These are phyloP conservation scores for Prunus dulcis DNA, from an alignment of 306 rosid genomes.

Conservation along the genomic window DNA sequence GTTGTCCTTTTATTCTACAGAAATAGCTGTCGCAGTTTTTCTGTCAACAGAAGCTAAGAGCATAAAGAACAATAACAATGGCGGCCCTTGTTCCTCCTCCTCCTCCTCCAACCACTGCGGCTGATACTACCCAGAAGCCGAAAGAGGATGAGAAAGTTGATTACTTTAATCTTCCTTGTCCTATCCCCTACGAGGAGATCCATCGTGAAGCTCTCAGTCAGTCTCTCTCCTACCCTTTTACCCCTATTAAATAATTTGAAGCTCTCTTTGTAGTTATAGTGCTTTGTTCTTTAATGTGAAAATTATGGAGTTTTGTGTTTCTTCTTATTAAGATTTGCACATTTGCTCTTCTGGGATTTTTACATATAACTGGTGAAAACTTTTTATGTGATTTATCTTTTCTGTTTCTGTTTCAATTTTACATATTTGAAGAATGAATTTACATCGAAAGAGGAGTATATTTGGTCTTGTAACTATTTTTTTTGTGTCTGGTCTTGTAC, in stretches of 20 bases:
- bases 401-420: neutral
- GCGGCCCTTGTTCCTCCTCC: conserved; percentile 35
- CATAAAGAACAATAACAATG: conserved; percentile 20
- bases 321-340: neutral
- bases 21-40: neutral
- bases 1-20: neutral
- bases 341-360: neutral
- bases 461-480: neutral
- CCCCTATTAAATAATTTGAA: neutral
- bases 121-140: conserved; percentile 23
- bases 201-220: conserved; percentile 95
- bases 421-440: neutral
- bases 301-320: neutral
- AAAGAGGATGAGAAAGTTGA: conserved; percentile 51
- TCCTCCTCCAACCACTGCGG: conserved; percentile 25
- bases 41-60: neutral
- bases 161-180: conserved; percentile 82
- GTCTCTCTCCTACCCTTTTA: conserved; percentile 7
- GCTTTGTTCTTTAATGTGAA: neutral
- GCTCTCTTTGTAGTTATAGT: neutral
- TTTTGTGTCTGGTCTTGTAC: neutral
- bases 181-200: conserved; percentile 92
- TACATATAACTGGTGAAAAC: neutral
- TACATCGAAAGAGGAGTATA: neutral
- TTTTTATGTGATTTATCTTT: neutral